Percentiles rank a stretch among this genome's conserved stretches.
These are phyloP conservation scores for Kappamyces sp. DNA, from an alignment of 192 early-diverging fungal genomes.

Conservation along the genomic window DNA sequence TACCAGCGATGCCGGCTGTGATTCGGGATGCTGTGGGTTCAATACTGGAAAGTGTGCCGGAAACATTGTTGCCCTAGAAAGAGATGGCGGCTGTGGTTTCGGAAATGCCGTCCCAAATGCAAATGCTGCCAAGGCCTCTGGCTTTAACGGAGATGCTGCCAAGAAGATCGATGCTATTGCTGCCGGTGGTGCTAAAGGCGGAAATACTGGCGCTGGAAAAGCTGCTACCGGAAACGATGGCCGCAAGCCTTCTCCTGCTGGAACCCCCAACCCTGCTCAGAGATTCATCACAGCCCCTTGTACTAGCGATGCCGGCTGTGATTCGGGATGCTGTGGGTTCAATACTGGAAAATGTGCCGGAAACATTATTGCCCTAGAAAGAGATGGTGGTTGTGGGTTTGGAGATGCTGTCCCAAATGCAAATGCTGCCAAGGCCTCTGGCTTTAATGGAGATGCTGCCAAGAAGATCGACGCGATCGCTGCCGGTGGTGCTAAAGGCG, in stretches of 20 bases:
- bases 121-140: conserved; percentile 17
- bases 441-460: background rate
- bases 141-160: conserved; percentile 13
- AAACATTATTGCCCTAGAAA: conserved; percentile 21
- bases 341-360: conserved; percentile 22
- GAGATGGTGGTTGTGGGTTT: conserved; percentile 26
- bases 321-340: conserved; percentile 25
- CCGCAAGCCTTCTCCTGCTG: too few relatives aligned
- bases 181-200: background rate
- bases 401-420: conserved; percentile 23
- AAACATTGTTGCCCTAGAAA: conserved; percentile 21
- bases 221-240: too few relatives aligned
- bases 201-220: conserved; percentile 12
- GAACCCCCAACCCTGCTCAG: background rate
- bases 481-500: background rate
- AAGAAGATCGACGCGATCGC: background rate
- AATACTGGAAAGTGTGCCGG: conserved; percentile 25
- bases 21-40: conserved; percentile 28
- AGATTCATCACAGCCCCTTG: conserved; percentile 28
- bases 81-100: conserved; percentile 26
- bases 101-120: conserved; percentile 23
- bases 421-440: conserved; percentile 18
- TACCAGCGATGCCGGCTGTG: conserved; percentile 21
- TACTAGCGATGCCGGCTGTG: conserved; percentile 19
- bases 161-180: background rate